Evolutionary conservation across 1,284 basidiomycete species (phyloP).

Genomic region (Naganishia sp.): DNA sequence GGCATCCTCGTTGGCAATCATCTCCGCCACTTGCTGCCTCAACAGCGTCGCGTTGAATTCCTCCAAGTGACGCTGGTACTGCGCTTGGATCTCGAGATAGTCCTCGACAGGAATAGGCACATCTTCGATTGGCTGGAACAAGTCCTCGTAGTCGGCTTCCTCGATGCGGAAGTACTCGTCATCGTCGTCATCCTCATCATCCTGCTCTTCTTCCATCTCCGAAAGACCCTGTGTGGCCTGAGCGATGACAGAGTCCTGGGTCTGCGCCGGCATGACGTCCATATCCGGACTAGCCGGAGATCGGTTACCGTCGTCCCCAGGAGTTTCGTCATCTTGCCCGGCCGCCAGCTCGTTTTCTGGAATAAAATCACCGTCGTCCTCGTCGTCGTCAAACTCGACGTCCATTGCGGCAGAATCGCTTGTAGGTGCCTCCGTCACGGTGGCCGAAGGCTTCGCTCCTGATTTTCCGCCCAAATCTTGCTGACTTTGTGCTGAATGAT

Average conservation of each 20-base stretch:
- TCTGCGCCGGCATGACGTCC: constrained; percentile 9
- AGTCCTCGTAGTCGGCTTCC: constrained; percentile 28
- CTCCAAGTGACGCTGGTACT: constrained; percentile 13
- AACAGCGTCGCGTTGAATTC: constrained; percentile 18
- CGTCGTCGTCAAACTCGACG: constrained; percentile 26
- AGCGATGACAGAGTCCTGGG: constrained; percentile 14
- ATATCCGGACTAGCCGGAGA: neutral
- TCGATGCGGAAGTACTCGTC: constrained; percentile 26
- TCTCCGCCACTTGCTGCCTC: constrained; percentile 22
- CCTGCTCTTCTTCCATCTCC: constrained; percentile 16
- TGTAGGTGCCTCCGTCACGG: neutral
- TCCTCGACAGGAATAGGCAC: constrained; percentile 30
- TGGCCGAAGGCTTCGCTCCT: neutral
- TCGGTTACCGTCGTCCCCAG: neutral
- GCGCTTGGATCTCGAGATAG: constrained; percentile 23
- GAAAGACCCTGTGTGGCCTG: constrained; percentile 8
- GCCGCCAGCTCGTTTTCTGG: constrained; percentile 10
- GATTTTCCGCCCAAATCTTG: neutral
- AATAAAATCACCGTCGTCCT: constrained; percentile 31
- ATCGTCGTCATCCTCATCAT: constrained; percentile 27
- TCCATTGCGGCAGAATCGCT: neutral
- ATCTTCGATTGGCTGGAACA: constrained; percentile 32
- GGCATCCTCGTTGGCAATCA: constrained; percentile 19
- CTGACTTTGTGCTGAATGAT: neutral
- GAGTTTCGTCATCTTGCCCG: neutral